Conservation (phyloP, 805 yeast genomes). For the Spencermartinsiella europaea region DNA sequence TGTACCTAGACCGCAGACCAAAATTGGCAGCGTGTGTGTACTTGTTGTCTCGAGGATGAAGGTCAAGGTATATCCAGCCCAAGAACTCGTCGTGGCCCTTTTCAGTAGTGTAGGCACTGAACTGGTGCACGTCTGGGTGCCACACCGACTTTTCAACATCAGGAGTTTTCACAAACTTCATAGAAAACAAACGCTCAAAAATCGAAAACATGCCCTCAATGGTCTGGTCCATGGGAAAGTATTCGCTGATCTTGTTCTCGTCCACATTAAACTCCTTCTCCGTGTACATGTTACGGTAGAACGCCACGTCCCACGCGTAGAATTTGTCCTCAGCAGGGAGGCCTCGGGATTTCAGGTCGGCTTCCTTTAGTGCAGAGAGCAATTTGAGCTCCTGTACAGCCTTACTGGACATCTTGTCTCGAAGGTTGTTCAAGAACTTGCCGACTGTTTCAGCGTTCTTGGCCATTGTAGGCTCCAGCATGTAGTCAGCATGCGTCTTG, state of each 20-base stretch:
- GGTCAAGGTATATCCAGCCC: constrained; percentile 75
- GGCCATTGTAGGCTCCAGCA: constrained; percentile 78
- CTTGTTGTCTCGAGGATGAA: constrained; percentile 82
- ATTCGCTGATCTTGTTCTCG: constrained; percentile 65
- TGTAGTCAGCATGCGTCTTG: constrained; percentile 60
- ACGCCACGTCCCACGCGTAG: constrained; percentile 72
- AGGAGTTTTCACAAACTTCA: constrained; percentile 57
- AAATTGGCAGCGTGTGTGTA: constrained; percentile 89
- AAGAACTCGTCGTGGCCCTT: constrained; percentile 51
- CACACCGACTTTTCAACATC: constrained; percentile 46
- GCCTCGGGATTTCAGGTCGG: constrained; percentile 45
- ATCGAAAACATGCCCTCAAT: constrained; percentile 63
- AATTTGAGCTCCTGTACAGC: constrained; percentile 50
- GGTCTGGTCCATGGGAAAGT: constrained; percentile 69
- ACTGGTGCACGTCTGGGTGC: constrained; percentile 75
- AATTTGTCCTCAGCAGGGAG: constrained; percentile 35
- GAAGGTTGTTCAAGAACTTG: constrained; percentile 58
- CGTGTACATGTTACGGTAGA: constrained; percentile 58
- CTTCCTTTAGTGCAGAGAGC: constrained; percentile 48
- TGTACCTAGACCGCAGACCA: constrained; percentile 56
- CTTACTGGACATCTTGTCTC: constrained; percentile 50
- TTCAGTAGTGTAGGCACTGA: constrained; percentile 58
- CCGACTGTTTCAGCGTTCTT: constrained; percentile 57
- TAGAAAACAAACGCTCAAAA: constrained; percentile 63
- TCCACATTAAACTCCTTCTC: constrained; percentile 70